Evolutionary conservation across 2,329 filamentous ascomycete species (phyloP).

Genomic region (Verticillium isaacii): DNA sequence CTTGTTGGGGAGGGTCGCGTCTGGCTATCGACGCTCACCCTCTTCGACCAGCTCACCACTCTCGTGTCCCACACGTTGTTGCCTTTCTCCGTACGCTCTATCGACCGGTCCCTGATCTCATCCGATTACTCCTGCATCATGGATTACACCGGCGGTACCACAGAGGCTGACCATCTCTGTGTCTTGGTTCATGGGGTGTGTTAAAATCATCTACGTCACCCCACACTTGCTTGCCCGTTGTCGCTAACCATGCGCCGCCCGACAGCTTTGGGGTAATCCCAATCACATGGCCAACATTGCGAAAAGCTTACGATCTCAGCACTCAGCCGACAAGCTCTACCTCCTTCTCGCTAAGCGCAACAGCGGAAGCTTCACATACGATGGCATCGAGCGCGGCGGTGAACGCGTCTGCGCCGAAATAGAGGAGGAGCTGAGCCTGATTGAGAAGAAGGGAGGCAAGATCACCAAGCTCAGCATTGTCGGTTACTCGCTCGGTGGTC

Average conservation of each 20-base stretch:
- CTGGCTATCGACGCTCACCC: background rate
- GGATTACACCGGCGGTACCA: conserved; percentile 46
- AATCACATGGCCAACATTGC: conserved; percentile 66
- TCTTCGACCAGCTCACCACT: background rate
- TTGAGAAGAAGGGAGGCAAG: conserved; percentile 58
- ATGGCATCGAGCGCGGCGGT: conserved; percentile 63
- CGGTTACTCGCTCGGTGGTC: conserved; percentile 84
- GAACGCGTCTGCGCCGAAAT: conserved; percentile 65
- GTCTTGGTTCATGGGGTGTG: conserved; percentile 74
- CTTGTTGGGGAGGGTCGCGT: background rate
- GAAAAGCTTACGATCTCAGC: conserved; percentile 55
- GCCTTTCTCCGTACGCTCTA: conserved; percentile 25
- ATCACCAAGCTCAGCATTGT: conserved; percentile 81
- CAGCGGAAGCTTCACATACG: conserved; percentile 66
- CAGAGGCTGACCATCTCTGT: conserved; percentile 64
- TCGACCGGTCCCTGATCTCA: conserved; percentile 27
- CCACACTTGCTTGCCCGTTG: background rate
- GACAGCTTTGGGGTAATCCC: conserved; percentile 73
- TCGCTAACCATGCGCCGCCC: background rate
- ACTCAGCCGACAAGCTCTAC: conserved; percentile 60
- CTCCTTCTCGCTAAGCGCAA: conserved; percentile 71
- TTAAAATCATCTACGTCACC: conserved; percentile 10
- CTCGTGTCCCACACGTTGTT: conserved; percentile 9
- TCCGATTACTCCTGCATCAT: conserved; percentile 24
- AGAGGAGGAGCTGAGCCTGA: conserved; percentile 54